Conservation (phyloP, 177 flowering plant species). For the Vitis hybrid region DNA sequence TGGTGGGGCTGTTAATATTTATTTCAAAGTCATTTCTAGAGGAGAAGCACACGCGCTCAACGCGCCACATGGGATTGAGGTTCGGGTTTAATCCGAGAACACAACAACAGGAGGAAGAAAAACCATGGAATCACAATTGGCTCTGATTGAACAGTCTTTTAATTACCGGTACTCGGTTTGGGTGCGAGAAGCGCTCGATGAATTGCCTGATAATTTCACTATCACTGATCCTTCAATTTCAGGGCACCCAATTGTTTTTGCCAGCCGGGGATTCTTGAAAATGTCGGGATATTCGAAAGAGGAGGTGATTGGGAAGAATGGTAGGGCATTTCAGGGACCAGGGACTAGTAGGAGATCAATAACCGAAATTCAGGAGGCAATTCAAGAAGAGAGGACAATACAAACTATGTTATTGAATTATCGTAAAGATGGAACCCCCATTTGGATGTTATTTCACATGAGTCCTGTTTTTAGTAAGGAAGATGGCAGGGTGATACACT, state of each 20-base stretch:
- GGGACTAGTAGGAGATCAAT: conserved; percentile 64
- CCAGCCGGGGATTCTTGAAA: conserved; percentile 76
- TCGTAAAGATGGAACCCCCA: conserved; percentile 75
- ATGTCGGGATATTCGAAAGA: conserved; percentile 69
- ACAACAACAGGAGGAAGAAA: conserved; percentile 1
- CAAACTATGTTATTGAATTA: conserved; percentile 74
- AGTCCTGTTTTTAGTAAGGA: conserved; percentile 67
- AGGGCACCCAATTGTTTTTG: conserved; percentile 92
- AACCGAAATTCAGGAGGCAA: conserved; percentile 76
- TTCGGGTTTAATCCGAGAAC: conserved; percentile 16
- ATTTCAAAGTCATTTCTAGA: conserved; percentile 14
- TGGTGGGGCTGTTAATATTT: neutral
- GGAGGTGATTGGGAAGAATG: conserved; percentile 83
- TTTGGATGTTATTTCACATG: conserved; percentile 91
- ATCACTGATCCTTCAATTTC: conserved; percentile 80
- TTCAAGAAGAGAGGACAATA: conserved; percentile 57
- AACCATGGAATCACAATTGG: conserved; percentile 53
- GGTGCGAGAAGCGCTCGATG: conserved; percentile 67
- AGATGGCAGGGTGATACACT: conserved; percentile 70
- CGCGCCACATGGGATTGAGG: conserved; percentile 68
- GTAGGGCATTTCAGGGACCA: conserved; percentile 83
- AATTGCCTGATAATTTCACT: conserved; percentile 62
- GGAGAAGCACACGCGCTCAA: conserved; percentile 11
- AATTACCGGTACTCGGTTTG: conserved; percentile 48
- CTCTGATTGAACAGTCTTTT: conserved; percentile 51